Evolutionary conservation across 768 basidiomycete genomes (phyloP).

Genomic region (Leccinum sublutescens): DNA sequence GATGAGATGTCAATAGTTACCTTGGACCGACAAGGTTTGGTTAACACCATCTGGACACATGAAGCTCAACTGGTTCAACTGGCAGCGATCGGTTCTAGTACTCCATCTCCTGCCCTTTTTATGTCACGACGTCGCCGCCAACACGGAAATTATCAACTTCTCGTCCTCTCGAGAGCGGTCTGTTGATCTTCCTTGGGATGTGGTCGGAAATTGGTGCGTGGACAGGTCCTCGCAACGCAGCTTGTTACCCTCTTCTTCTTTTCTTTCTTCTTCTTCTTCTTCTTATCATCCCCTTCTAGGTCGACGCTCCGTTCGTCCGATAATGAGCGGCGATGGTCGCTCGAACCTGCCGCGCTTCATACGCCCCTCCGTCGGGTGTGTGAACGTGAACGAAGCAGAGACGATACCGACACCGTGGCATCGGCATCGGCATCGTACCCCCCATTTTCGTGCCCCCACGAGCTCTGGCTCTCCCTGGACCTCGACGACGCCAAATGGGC

Average conservation of each 20-base stretch:
- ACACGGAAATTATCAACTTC: slow-evolving; percentile 70
- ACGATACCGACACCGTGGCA: slow-evolving; percentile 1
- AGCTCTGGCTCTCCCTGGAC: slow-evolving; percentile 49
- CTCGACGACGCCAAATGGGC: slow-evolving; percentile 42
- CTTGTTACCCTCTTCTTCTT: not conserved
- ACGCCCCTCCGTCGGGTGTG: slow-evolving; percentile 40
- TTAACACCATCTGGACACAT: slow-evolving; percentile 6
- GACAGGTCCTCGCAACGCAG: not conserved
- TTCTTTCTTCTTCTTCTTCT: not conserved
- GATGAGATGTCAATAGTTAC: slow-evolving; percentile 5
- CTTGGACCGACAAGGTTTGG: slow-evolving; percentile 2
- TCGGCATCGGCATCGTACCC: not conserved
- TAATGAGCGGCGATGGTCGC: slow-evolving; percentile 37
- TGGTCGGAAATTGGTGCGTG: slow-evolving; percentile 32
- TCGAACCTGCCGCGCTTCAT: slow-evolving; percentile 42
- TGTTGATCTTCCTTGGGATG: slow-evolving; percentile 16
- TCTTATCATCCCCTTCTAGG: slow-evolving; percentile 31
- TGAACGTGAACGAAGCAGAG: slow-evolving; percentile 15
- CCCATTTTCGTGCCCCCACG: slow-evolving; percentile 37
- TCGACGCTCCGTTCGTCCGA: slow-evolving; percentile 35
- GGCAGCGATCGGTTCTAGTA: slow-evolving; percentile 12
- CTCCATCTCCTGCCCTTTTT: slow-evolving; percentile 15
- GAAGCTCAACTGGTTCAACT: slow-evolving; percentile 10
- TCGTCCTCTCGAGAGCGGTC: slow-evolving; percentile 26
- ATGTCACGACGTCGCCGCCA: slow-evolving; percentile 39